Percentiles rank a stretch among this genome's conserved stretches.
Evolutionary conservation across 805 yeast genomes (phyloP).

Genomic region (Myxozyma lipomycoides): DNA sequence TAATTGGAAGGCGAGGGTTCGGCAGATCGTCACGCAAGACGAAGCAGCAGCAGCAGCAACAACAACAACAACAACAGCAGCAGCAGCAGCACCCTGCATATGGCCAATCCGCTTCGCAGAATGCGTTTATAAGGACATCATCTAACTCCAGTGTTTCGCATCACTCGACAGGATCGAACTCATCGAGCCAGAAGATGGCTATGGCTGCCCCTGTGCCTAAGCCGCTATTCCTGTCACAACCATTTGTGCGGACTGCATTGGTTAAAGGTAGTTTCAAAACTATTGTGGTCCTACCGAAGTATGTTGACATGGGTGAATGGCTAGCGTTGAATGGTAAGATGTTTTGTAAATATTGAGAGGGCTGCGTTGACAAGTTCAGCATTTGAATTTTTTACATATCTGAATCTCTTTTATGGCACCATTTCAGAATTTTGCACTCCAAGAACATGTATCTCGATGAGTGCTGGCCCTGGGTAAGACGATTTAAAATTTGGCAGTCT

Average conservation of each 20-base stretch:
- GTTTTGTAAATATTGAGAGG: background rate
- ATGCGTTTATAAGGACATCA: constrained; percentile 21
- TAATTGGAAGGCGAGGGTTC: constrained; percentile 45
- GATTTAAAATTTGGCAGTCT: background rate
- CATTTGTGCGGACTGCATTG: constrained; percentile 86
- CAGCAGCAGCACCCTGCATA: too few relatives aligned
- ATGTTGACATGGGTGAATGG: constrained; percentile 95
- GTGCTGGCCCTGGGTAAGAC: constrained; percentile 74
- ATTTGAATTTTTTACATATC: constrained; percentile 80
- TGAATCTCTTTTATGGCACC: constrained; percentile 87
- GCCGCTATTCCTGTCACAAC: constrained; percentile 82
- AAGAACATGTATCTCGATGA: constrained; percentile 87
- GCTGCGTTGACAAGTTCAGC: constrained; percentile 35
- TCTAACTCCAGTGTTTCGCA: constrained; percentile 1
- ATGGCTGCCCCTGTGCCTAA: constrained; percentile 28
- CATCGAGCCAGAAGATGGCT: constrained; percentile 14
- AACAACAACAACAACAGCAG: constrained; percentile 23
- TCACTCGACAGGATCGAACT: constrained; percentile 5
- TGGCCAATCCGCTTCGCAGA: too few relatives aligned
- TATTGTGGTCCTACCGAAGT: constrained; percentile 89
- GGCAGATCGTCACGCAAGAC: constrained; percentile 54
- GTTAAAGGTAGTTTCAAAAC: constrained; percentile 97
- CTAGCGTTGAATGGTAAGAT: constrained; percentile 63
- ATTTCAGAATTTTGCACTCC: constrained; percentile 88
- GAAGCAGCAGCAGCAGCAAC: constrained; percentile 38